phyloP scores from a whole-genome alignment of 2,329 filamentous ascomycete species.

The Dactylonectria macrodidyma region DNA sequence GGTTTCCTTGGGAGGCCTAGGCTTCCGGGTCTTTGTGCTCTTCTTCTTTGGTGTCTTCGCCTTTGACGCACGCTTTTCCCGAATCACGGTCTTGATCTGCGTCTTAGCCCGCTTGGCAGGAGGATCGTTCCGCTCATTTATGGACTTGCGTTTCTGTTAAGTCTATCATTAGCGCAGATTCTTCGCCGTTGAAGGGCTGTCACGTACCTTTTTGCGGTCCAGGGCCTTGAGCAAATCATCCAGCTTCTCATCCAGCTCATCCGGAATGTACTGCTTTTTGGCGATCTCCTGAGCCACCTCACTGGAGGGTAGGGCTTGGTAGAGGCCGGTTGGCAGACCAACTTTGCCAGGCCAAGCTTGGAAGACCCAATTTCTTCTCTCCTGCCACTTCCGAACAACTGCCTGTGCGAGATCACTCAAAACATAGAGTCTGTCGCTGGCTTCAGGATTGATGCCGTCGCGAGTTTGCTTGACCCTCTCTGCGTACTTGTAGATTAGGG shows the following conservation, averaged over 20 bases:
- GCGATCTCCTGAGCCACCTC: conserved; percentile 87
- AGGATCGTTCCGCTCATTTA: conserved; percentile 64
- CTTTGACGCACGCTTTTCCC: conserved; percentile 55
- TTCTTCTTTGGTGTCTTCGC: conserved; percentile 55
- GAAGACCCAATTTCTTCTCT: conserved; percentile 87
- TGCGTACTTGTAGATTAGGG: conserved; percentile 90
- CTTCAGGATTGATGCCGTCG: conserved; percentile 79
- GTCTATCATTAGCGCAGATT: conserved; percentile 42
- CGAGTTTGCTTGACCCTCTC: conserved; percentile 92
- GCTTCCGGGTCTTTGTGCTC: conserved; percentile 52
- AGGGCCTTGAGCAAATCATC: conserved; percentile 76
- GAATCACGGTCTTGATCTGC: conserved; percentile 55
- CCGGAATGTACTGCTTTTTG: conserved; percentile 86
- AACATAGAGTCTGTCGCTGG: conserved; percentile 84
- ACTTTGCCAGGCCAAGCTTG: conserved; percentile 87
- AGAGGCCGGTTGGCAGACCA: conserved; percentile 84
- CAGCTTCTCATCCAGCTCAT: conserved; percentile 81
- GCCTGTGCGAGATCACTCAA: conserved; percentile 89
- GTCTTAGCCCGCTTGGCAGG: conserved; percentile 56
- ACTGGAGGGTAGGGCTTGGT: conserved; percentile 81
- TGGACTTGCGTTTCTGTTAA: conserved; percentile 70
- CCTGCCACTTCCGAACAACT: conserved; percentile 87
- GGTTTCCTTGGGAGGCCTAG: conserved; percentile 46
- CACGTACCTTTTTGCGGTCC: conserved; percentile 79
- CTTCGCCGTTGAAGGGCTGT: neutral